A percentile compares a stretch with the other conserved stretches of the same genome.
phyloP scores from a whole-genome alignment of 805 yeast species.

The Saccharomyces paradoxus region DNA sequence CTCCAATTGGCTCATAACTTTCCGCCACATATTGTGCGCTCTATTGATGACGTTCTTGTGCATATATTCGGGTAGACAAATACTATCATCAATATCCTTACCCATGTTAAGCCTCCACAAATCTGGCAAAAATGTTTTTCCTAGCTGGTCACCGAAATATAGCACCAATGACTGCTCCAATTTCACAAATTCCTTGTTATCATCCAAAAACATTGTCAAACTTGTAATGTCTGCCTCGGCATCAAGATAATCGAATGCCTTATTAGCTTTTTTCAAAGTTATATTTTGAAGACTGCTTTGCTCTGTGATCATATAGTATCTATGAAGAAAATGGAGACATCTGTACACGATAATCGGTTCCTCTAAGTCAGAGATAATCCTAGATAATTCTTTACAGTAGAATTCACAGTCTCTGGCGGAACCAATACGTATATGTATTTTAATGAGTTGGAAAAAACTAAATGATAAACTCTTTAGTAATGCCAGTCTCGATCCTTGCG shows the following conservation, averaged over 20 bases:
- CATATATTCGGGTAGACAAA: conserved; percentile 12
- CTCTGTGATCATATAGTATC: conserved; percentile 18
- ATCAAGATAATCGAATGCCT: conserved; percentile 20
- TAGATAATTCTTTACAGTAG: conserved; percentile 43
- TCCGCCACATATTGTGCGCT: conserved; percentile 25
- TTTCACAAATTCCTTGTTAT: conserved; percentile 16
- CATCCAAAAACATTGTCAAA: conserved; percentile 13
- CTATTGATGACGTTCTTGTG: conserved; percentile 26
- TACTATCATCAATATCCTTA: conserved; percentile 5
- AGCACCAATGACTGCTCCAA: conserved; percentile 13
- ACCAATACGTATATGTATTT: conserved; percentile 41
- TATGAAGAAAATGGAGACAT: conserved; percentile 11
- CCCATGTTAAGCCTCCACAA: conserved; percentile 23
- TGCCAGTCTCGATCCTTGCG: conserved; percentile 31
- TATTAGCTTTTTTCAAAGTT: conserved; percentile 13
- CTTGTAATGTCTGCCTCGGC: conserved; percentile 21
- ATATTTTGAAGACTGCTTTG: conserved; percentile 7
- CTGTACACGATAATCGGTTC: conserved; percentile 23
- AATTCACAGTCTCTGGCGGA: conserved; percentile 50
- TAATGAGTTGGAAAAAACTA: conserved; percentile 35
- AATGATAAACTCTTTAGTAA: conserved; percentile 31
- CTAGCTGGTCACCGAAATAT: conserved; percentile 11
- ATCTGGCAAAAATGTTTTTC: conserved; percentile 9
- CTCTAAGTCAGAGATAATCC: conserved; percentile 28
- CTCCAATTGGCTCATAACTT: conserved; percentile 28